Percentiles rank a stretch among this genome's conserved stretches.
Evolutionary conservation across 2,329 filamentous ascomycete genomes (phyloP).

Genomic region (Xylariomycetidae sp.): DNA sequence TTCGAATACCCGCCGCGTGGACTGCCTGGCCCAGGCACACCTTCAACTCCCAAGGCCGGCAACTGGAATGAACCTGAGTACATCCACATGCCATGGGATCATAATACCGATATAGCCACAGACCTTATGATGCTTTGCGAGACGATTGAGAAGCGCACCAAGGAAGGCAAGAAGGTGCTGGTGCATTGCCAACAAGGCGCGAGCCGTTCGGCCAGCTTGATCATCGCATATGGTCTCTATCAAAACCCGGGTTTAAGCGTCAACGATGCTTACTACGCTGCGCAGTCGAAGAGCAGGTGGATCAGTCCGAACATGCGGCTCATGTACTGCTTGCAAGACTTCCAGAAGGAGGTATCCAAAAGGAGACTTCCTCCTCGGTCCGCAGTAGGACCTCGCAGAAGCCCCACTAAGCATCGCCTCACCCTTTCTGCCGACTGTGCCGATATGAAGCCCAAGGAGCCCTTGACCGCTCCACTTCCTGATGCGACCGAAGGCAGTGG

Average conservation of each 20-base stretch:
- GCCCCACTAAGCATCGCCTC: conserved; percentile 53
- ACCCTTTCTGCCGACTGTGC: conserved; percentile 56
- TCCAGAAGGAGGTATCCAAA: conserved; percentile 57
- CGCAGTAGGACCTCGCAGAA: conserved; percentile 45
- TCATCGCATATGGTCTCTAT: conserved; percentile 80
- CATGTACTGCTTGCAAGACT: conserved; percentile 84
- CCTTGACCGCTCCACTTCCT: conserved; percentile 55
- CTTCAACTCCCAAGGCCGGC: conserved; percentile 52
- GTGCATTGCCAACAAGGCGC: conserved; percentile 84
- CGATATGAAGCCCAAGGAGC: conserved; percentile 46
- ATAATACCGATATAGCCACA: conserved; percentile 78
- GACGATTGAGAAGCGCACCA: conserved; percentile 65
- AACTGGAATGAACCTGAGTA: conserved; percentile 61
- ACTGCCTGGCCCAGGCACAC: conserved; percentile 35
- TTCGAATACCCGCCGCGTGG: conserved; percentile 49
- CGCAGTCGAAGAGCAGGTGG: conserved; percentile 77
- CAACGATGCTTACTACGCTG: conserved; percentile 76
- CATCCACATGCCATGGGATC: conserved; percentile 82
- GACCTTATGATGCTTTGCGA: conserved; percentile 72
- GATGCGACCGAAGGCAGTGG: conserved; percentile 42
- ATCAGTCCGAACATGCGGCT: conserved; percentile 89
- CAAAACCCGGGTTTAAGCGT: conserved; percentile 70
- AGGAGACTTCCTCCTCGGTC: conserved; percentile 40
- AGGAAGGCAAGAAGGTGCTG: conserved; percentile 70
- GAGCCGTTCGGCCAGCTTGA: conserved; percentile 76